Evolutionary conservation across 2,329 filamentous ascomycete genomes (phyloP).

Genomic region (Fusarium stilboides): DNA sequence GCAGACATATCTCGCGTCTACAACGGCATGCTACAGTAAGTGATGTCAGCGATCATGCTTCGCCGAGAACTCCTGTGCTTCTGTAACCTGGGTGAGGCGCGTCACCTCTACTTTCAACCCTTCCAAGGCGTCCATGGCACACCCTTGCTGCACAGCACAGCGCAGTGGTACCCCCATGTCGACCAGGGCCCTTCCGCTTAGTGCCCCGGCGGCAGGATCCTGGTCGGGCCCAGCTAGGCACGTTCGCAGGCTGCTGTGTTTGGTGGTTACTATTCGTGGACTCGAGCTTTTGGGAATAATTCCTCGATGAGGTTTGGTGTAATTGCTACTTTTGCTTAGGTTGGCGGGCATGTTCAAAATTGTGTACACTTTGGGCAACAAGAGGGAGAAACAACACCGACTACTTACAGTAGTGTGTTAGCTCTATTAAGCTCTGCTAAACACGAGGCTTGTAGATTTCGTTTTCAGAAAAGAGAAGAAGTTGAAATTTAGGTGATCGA

Average conservation of each 20-base stretch:
- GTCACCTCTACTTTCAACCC: slow-evolving; percentile 21
- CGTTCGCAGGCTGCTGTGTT: slow-evolving; percentile 20
- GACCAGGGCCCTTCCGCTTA: slow-evolving; percentile 41
- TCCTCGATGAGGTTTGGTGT: slow-evolving; percentile 9
- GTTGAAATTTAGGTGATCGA: slow-evolving; percentile 6
- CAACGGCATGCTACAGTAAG: slow-evolving; percentile 14
- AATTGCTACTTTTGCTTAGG: slow-evolving; percentile 6
- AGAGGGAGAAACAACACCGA: background rate
- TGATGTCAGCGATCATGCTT: slow-evolving; percentile 49
- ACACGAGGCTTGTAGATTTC: background rate
- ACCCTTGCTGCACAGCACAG: slow-evolving; percentile 31
- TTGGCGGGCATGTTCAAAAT: slow-evolving; percentile 7
- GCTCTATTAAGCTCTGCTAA: background rate
- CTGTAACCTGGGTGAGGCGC: slow-evolving; percentile 35
- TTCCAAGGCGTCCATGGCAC: slow-evolving; percentile 13
- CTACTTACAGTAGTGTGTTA: background rate
- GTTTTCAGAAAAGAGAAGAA: background rate
- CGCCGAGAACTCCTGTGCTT: slow-evolving; percentile 24
- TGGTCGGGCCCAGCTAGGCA: slow-evolving; percentile 29
- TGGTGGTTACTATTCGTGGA: slow-evolving; percentile 24
- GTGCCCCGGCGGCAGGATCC: slow-evolving; percentile 33
- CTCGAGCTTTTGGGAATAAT: slow-evolving; percentile 12
- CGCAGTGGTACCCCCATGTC: slow-evolving; percentile 38
- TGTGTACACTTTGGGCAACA: background rate
- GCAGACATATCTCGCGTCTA: slow-evolving; percentile 14